Conservation (phyloP, 192 early-diverging fungal genomes). For the Coemansia sp. region DNA sequence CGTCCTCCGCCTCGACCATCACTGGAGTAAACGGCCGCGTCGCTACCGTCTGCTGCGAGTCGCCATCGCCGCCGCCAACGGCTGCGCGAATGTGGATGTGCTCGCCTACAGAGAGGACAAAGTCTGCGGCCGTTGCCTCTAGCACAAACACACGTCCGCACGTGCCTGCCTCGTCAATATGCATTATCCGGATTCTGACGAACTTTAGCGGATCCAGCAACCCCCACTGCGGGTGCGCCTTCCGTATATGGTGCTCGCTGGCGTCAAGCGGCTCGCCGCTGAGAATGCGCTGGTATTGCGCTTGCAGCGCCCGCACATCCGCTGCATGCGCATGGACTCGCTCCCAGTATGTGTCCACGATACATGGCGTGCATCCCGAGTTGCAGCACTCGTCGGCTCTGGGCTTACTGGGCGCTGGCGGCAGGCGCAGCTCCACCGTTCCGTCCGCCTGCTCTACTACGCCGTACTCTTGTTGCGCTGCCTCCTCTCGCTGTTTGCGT, state of each 20-base stretch:
- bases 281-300: slow-evolving; percentile 22
- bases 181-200: slow-evolving; percentile 12
- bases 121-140: slow-evolving; percentile 31
- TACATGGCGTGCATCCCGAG: slow-evolving; percentile 54
- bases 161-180: not conserved
- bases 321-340: slow-evolving; percentile 12
- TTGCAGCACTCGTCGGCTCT: slow-evolving; percentile 46
- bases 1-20: slow-evolving; percentile 30
- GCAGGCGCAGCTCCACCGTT: slow-evolving; percentile 22
- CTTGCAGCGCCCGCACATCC: slow-evolving; percentile 4
- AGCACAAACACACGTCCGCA: slow-evolving; percentile 31
- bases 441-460: slow-evolving; percentile 7
- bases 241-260: slow-evolving; percentile 8
- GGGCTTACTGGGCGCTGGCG: slow-evolving; percentile 32
- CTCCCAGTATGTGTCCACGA: slow-evolving; percentile 47
- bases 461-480: slow-evolving; percentile 7
- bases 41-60: not conserved
- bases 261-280: slow-evolving; percentile 5
- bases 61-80: not conserved
- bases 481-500: not conserved
- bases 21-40: slow-evolving; percentile 47
- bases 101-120: slow-evolving; percentile 31
- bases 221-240: slow-evolving; percentile 8
- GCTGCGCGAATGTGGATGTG: slow-evolving; percentile 38
- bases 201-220: slow-evolving; percentile 37